Percentiles rank a stretch among this genome's conserved stretches.
Conservation (phyloP, 805 yeast species). For the Metschnikowia aberdeeniae region DNA sequence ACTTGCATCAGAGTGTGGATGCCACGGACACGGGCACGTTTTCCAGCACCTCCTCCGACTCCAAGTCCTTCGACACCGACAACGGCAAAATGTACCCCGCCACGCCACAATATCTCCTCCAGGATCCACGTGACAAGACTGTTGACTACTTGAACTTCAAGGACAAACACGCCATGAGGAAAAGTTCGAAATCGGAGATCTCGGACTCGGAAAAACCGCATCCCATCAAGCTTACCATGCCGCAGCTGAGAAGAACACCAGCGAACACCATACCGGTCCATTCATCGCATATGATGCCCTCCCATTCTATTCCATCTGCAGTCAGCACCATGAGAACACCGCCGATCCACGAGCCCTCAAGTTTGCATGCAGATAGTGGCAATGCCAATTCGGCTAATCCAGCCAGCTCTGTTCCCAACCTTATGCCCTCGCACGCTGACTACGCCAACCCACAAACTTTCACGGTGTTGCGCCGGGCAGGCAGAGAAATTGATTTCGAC, state of each 20-base stretch:
- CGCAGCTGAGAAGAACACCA: conserved; percentile 11
- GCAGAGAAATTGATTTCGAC: conserved; percentile 76
- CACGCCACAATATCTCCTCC: conserved; percentile 66
- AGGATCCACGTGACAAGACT: conserved; percentile 34
- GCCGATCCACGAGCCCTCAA: not conserved
- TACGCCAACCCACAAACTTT: conserved; percentile 38
- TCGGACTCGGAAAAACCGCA: not conserved
- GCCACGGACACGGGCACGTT: conserved; percentile 33
- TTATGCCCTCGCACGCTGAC: not conserved
- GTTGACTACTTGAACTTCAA: conserved; percentile 59
- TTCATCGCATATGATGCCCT: no score
- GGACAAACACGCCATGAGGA: conserved; percentile 22
- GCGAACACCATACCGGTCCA: no score
- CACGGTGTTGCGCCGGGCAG: conserved; percentile 62
- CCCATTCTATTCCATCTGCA: conserved; percentile 3
- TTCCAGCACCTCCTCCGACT: conserved; percentile 51
- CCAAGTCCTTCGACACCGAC: conserved; percentile 51
- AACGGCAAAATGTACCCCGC: conserved; percentile 49
- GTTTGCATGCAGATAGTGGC: conserved; percentile 7
- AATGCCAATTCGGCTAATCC: conserved; percentile 11
- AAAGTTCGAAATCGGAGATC: not conserved
- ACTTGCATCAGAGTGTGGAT: conserved; percentile 30
- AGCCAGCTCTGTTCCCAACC: no score
- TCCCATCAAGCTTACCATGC: conserved; percentile 15
- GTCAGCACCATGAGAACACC: conserved; percentile 8